Conservation (phyloP, 2,329 filamentous ascomycete species). For the Xylariales sp. region DNA sequence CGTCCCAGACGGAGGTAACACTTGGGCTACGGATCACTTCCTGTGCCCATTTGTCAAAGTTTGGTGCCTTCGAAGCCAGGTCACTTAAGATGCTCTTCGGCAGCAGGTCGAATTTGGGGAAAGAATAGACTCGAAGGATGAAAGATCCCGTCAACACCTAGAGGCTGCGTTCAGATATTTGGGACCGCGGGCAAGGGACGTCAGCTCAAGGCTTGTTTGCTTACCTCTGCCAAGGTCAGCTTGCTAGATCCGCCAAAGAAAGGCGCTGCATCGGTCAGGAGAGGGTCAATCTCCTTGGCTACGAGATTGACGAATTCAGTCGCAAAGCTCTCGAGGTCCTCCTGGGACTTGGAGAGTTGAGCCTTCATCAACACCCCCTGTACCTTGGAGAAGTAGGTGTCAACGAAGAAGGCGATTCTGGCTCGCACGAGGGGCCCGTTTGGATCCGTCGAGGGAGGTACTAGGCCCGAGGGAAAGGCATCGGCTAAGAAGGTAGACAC, state of each 20-base stretch:
- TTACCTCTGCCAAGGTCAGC: conserved; percentile 70
- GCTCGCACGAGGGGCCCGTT: conserved; percentile 60
- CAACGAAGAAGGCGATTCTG: conserved; percentile 66
- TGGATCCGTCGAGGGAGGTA: conserved; percentile 48
- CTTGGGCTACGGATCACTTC: conserved; percentile 58
- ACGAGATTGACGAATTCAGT: conserved; percentile 51
- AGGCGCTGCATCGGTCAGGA: conserved; percentile 51
- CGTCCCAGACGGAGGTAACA: conserved; percentile 60
- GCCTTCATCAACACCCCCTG: conserved; percentile 24
- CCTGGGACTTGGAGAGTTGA: conserved; percentile 37
- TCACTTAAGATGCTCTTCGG: conserved; percentile 41
- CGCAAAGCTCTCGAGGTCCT: conserved; percentile 43
- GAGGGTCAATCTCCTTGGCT: conserved; percentile 68
- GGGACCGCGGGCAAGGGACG: too few species aligned
- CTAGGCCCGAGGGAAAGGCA: conserved; percentile 61
- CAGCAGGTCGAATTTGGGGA: conserved; percentile 50
- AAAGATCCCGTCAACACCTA: conserved; percentile 64
- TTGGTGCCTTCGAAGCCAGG: conserved; percentile 53
- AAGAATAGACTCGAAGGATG: conserved; percentile 53
- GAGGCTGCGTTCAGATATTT: not conserved
- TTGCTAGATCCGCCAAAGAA: conserved; percentile 61
- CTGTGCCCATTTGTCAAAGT: conserved; percentile 63
- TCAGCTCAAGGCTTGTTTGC: conserved; percentile 13
- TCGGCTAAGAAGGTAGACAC: conserved; percentile 70
- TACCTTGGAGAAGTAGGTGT: conserved; percentile 63